Evolutionary conservation across 2,329 filamentous ascomycete genomes (phyloP), one percentile per base, ranked within the genome.

Genomic region (Stagonosporopsis chrysanthemi): DNA sequence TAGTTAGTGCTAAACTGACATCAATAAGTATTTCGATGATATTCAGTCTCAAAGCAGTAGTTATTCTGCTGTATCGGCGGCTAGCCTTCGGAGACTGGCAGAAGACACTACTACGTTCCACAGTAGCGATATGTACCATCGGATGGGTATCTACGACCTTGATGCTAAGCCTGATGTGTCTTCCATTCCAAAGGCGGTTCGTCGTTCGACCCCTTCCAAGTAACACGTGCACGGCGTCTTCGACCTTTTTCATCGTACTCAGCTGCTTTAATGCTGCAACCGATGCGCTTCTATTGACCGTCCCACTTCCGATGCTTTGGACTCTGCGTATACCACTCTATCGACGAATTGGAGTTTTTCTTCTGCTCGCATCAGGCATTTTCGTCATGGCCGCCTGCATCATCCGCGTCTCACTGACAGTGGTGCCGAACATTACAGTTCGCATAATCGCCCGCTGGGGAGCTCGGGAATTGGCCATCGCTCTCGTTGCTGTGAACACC

Each of bases 41-140:
- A 22, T 60, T 57, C 50, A 60, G 58, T 17, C 50, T 60, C 35
- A 60, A 60, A 47, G 58, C 58, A 8, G 52, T 60, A n/a, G 53
- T 60, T 26, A 54, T 57, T 44, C 46, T 60, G 4, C 45, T 57
- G 1, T 57, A 60, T 36, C 26, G 31, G 6, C 53, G 53, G 5
- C 53, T 60, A n/a, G 53, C 41, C 8, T 45, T 53, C 26, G 56
- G 52, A 28, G 26, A 23, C 9, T 60, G 56, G 56, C 56, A 60
- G 17, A 52, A 60, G 14, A 42, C 35, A 28, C n/a, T 60, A 4
- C 56, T 60, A 2, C 31, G 48, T n/a, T 56, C 56, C 28, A 60
- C 56, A 17, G 40, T 48, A 28, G 29, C 42, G 6, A 28, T 60
- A 14, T 60, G 56, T 31, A 33, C 42, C 22, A 29, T 40, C 29